A percentile compares a stretch with the other conserved stretches of the same genome.
phyloP scores from a whole-genome alignment of 371 early-diverging fungal species.

The Phascolomyces articulosus region DNA sequence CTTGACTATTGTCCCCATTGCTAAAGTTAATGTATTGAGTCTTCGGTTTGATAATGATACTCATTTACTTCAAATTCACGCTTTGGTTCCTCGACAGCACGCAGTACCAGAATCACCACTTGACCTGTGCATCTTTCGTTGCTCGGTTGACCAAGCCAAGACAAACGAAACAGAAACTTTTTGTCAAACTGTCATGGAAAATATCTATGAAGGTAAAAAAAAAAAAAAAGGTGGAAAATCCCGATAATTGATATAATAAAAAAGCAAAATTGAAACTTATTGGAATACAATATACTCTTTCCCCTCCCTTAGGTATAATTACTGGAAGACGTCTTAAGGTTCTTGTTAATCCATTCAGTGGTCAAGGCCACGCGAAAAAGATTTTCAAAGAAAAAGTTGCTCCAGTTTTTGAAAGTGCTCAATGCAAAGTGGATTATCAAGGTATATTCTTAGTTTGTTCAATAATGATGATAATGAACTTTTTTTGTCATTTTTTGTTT shows the following conservation, averaged over 20 bases:
- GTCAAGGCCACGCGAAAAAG: constrained; percentile 65
- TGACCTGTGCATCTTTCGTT: constrained; percentile 37
- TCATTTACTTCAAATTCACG: constrained; percentile 33
- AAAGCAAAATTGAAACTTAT: too few species aligned
- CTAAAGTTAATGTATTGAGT: constrained; percentile 32
- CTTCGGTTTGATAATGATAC: constrained; percentile 25
- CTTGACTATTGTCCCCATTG: constrained; percentile 44
- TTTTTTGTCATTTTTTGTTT: not conserved
- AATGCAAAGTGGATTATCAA: constrained; percentile 57
- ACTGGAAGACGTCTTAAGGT: constrained; percentile 52
- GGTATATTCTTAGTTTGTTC: too few species aligned
- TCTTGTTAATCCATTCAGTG: constrained; percentile 79
- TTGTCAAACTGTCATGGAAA: constrained; percentile 24
- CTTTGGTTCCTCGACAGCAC: constrained; percentile 42
- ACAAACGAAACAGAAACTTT: constrained; percentile 27
- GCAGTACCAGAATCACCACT: constrained; percentile 31
- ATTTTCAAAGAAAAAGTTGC: constrained; percentile 61
- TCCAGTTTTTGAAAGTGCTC: constrained; percentile 71
- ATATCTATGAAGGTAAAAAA: constrained; percentile 36
- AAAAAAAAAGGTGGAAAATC: not conserved
- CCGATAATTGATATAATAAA: not conserved
- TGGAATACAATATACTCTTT: too few species aligned
- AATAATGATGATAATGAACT: not conserved
- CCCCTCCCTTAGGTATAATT: constrained; percentile 23
- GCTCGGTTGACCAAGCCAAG: constrained; percentile 26